A percentile compares a stretch with the other conserved stretches of the same genome.
Conservation (phyloP, 108 stramenopile species). For the Skeletonema marinoi region DNA sequence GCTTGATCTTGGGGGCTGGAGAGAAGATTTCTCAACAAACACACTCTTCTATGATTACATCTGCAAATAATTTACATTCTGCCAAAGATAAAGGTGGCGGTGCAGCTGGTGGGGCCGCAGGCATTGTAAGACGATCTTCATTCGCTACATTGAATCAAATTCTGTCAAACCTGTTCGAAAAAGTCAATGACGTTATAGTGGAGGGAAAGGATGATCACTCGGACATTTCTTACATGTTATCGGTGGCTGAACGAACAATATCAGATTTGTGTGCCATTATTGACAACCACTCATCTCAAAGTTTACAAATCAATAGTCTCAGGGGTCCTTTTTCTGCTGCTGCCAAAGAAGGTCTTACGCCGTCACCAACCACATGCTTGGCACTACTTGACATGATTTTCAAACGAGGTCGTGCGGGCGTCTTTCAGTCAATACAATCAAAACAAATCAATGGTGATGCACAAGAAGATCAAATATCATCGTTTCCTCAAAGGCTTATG, state of each 20-base stretch:
- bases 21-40: conserved; percentile 1
- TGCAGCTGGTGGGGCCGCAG: conserved; percentile 17
- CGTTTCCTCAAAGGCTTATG: conserved; percentile 25
- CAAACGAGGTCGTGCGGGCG: conserved; percentile 34
- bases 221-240: conserved; percentile 14
- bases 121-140: conserved; percentile 43
- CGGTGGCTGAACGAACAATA: conserved; percentile 32
- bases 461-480: background rate
- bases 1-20: conserved; percentile 50
- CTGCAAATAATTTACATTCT: conserved; percentile 1
- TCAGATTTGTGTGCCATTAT: conserved; percentile 38
- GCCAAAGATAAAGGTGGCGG: conserved; percentile 7
- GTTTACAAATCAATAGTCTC: conserved; percentile 10
- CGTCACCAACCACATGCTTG: conserved; percentile 38
- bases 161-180: conserved; percentile 42
- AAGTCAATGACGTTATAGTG: conserved; percentile 41
- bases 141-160: conserved; percentile 52
- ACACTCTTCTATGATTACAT: background rate
- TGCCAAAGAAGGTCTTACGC: conserved; percentile 28
- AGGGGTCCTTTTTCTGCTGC: conserved; percentile 31
- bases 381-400: conserved; percentile 47
- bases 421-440: conserved; percentile 19
- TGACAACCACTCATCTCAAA: conserved; percentile 9
- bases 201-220: background rate
- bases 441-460: background rate